A percentile compares a stretch with the other conserved stretches of the same genome.
phyloP scores from a whole-genome alignment of 176 grass and related monocot genomes.

The Zoysia pacifica region DNA sequence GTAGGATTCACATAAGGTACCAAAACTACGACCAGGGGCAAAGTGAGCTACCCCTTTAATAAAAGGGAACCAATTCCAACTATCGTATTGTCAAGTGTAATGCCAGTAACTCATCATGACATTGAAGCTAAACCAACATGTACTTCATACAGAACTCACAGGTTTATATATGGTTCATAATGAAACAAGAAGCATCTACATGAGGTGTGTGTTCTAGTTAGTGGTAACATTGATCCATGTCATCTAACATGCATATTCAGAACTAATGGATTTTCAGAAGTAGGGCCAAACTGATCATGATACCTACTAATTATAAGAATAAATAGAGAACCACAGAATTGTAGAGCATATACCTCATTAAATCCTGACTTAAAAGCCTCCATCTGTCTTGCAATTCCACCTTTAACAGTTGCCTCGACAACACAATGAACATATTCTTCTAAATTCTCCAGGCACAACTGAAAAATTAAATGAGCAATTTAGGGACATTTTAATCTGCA shows the following conservation, averaged over 20 bases:
- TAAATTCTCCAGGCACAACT: conserved; percentile 81
- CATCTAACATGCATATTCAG: background rate
- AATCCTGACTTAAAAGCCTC: conserved; percentile 92
- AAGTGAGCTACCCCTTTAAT: background rate
- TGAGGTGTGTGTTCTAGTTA: background rate
- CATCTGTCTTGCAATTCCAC: conserved; percentile 72
- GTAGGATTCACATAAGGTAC: conserved; percentile 6
- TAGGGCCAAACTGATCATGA: background rate
- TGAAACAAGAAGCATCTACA: background rate
- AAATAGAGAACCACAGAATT: background rate
- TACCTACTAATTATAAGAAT: background rate
- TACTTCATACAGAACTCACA: conserved; percentile 18
- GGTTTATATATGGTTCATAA: background rate
- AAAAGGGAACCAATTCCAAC: background rate
- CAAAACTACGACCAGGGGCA: conserved; percentile 14
- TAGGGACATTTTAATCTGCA: conserved; percentile 29
- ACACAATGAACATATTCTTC: conserved; percentile 74
- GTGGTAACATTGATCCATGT: background rate
- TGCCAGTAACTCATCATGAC: background rate
- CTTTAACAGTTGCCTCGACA: conserved; percentile 71
- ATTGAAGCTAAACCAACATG: conserved; percentile 9
- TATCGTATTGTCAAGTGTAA: background rate
- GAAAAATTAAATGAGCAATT: conserved; percentile 38
- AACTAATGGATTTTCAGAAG: conserved; percentile 13
- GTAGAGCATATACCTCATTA: conserved; percentile 71